Conservation (phyloP, 192 early-diverging fungal genomes). For the Gonapodya sp. region DNA sequence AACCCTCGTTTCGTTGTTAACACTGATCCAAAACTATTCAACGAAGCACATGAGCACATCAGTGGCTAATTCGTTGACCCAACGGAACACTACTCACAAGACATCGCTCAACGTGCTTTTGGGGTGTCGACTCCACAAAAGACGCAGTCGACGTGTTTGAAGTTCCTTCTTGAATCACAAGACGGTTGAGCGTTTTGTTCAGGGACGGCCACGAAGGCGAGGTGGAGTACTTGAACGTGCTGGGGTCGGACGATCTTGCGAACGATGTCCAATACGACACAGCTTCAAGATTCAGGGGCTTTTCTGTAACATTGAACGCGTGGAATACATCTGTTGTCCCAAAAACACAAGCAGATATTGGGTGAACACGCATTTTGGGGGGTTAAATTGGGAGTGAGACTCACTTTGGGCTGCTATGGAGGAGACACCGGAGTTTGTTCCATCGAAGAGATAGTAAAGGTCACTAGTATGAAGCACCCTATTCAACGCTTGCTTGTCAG, state of each 20-base stretch:
- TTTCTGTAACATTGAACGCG: not conserved
- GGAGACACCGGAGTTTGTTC: slow-evolving; percentile 3
- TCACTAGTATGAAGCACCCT: not conserved
- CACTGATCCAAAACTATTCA: slow-evolving; percentile 2
- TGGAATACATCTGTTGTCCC: slow-evolving; percentile 4
- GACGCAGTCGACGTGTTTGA: not conserved
- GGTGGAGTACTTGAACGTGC: slow-evolving; percentile 3
- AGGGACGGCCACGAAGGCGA: slow-evolving; percentile 1
- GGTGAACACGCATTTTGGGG: slow-evolving; percentile 1
- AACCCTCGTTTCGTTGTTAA: not conserved
- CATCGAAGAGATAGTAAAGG: not conserved
- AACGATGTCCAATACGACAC: not conserved
- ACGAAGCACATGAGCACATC: not conserved
- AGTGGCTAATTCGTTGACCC: not conserved
- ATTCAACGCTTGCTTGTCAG: not conserved
- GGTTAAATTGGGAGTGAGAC: not conserved
- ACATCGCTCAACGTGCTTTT: slow-evolving; percentile 1
- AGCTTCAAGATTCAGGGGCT: not conserved
- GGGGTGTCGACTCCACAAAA: not conserved
- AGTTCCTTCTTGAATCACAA: not conserved
- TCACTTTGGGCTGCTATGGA: slow-evolving; percentile 1
- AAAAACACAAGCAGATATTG: not conserved
- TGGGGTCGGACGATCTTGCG: not conserved
- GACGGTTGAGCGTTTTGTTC: not conserved
- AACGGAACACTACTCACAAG: not conserved